Percentiles rank a stretch among this genome's conserved stretches.
phyloP scores from a whole-genome alignment of 768 basidiomycete species.

The Phaeotremella skinneri region DNA sequence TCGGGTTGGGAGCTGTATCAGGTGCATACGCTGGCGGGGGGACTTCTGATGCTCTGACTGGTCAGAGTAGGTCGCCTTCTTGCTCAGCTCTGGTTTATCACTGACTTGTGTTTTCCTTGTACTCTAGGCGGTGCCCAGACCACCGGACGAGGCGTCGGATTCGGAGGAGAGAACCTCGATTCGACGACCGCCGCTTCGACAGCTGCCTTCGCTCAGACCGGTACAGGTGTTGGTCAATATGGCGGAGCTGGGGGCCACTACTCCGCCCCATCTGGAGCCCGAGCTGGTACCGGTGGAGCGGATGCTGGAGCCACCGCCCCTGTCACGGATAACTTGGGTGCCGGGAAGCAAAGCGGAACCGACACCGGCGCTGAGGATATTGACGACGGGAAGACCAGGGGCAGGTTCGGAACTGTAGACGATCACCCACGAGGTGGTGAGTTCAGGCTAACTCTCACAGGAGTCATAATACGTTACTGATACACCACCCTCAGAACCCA shows the following conservation, averaged over 20 bases:
- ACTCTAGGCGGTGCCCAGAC: conserved; percentile 34
- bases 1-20: conserved; percentile 18
- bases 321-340: conserved; percentile 8
- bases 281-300: conserved; percentile 8
- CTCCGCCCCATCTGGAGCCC: conserved; percentile 5
- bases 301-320: conserved; percentile 6
- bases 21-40: conserved; percentile 40
- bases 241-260: conserved; percentile 29
- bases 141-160: conserved; percentile 38
- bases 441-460: neutral
- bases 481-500: conserved; percentile 13
- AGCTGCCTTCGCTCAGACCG: conserved; percentile 22
- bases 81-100: neutral
- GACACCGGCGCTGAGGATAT: conserved; percentile 2
- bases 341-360: too few relatives aligned
- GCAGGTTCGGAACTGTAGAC: conserved; percentile 24
- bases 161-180: conserved; percentile 32
- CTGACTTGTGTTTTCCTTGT: too few relatives aligned
- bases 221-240: conserved; percentile 26
- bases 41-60: conserved; percentile 36
- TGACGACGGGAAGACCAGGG: conserved; percentile 9
- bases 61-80: conserved; percentile 35
- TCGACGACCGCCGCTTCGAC: conserved; percentile 5
- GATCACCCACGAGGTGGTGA: conserved; percentile 26
- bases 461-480: conserved; percentile 1